phyloP scores from a whole-genome alignment of 1,284 basidiomycete genomes.

The Malassezia obtusa region DNA sequence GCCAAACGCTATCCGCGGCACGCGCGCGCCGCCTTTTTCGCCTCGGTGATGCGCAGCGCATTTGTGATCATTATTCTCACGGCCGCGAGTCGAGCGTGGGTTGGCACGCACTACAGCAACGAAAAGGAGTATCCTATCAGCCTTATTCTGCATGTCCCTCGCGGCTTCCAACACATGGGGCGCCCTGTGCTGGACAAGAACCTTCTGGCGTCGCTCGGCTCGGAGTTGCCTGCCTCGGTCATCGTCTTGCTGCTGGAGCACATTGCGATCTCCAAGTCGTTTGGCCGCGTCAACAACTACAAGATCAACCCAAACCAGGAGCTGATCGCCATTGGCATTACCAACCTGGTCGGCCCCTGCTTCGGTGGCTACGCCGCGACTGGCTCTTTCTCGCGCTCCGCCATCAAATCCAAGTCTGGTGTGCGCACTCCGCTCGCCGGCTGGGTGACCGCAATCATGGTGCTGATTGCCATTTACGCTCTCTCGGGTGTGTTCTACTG shows the following conservation, averaged over 20 bases:
- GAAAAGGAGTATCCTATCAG: conserved; percentile 71
- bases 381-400: conserved; percentile 93
- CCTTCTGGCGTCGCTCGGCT: conserved; percentile 63
- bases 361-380: conserved; percentile 93
- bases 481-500: conserved; percentile 52
- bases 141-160: conserved; percentile 64
- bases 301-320: conserved; percentile 97
- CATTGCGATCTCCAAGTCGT: conserved; percentile 84
- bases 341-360: conserved; percentile 56
- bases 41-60: conserved; percentile 42
- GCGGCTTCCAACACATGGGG: conserved; percentile 58
- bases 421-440: conserved; percentile 89
- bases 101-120: conserved; percentile 20
- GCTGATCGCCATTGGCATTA: conserved; percentile 92
- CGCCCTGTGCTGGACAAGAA: conserved; percentile 59
- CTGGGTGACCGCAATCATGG: conserved; percentile 73
- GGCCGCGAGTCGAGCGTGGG: conserved; percentile 49
- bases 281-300: conserved; percentile 90
- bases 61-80: conserved; percentile 53
- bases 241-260: conserved; percentile 93
- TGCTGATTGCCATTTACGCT: conserved; percentile 87
- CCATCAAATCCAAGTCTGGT: conserved; percentile 88
- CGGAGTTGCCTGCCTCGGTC: conserved; percentile 78
- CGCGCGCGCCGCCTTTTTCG: conserved; percentile 55
- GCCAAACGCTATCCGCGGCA: conserved; percentile 63